Conservation (phyloP, 345 rosid genomes). For the thale cress (Arabidopsis thaliana) region DNA sequence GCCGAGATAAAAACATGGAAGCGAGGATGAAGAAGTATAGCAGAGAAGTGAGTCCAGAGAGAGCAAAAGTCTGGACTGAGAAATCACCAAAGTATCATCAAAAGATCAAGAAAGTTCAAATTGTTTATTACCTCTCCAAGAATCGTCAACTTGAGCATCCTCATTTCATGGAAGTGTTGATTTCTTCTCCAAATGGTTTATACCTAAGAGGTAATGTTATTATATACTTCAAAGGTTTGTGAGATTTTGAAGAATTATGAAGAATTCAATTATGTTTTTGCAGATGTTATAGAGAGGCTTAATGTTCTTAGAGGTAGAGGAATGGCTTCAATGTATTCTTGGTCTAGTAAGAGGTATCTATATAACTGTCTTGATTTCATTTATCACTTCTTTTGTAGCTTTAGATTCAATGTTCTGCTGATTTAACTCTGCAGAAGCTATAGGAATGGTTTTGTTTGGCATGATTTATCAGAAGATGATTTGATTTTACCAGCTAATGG, state of each 20-base stretch:
- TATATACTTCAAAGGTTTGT: not conserved
- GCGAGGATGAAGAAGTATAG: constrained; percentile 74
- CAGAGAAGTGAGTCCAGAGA: constrained; percentile 85
- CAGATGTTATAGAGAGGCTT: constrained; percentile 88
- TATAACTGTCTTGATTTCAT: not conserved
- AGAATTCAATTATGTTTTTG: constrained; percentile 6
- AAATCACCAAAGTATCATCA: constrained; percentile 86
- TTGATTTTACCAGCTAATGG: constrained; percentile 86
- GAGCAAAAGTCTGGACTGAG: constrained; percentile 96
- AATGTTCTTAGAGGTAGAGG: constrained; percentile 94
- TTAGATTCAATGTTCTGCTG: constrained; percentile 7
- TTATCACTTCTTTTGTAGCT: not conserved
- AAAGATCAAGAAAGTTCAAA: constrained; percentile 72
- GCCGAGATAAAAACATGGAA: constrained; percentile 53
- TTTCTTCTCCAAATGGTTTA: constrained; percentile 79
- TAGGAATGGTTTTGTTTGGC: constrained; percentile 98
- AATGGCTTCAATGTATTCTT: constrained; percentile 89
- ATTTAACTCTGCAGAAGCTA: constrained; percentile 65
- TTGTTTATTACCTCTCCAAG: constrained; percentile 87
- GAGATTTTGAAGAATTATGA: not conserved
- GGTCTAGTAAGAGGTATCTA: constrained; percentile 85
- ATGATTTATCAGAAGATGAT: constrained; percentile 88
- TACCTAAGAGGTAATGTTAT: constrained; percentile 65
- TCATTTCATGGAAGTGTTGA: constrained; percentile 88
- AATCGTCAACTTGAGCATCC: constrained; percentile 99